Evolutionary conservation across 768 basidiomycete genomes (phyloP), one percentile per base, ranked within the genome.

Genomic region (Xerocomellus dryophilus): DNA sequence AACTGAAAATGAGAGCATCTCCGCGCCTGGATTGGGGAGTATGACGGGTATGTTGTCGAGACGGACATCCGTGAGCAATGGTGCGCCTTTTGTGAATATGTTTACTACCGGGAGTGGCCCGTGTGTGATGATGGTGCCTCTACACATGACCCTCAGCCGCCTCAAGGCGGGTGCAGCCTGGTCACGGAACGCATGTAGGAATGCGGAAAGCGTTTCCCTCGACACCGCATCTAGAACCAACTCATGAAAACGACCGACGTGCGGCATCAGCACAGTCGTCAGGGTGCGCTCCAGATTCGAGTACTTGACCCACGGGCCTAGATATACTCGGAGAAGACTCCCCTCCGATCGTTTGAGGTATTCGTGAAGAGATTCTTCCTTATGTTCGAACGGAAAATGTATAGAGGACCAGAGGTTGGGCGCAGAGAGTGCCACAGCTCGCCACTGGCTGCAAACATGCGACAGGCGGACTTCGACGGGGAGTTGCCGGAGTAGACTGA

Each of bases 351-450:
- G 61, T 36, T 49, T 62, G 41, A 74, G 64, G 55, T 73, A 73
- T 57, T 69, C 66, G 12, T 47, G 31, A n/a, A 73, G 57, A 0
- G 65, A 64, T n/a, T 61, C 61, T 34, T 68, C 65, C 41, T 62
- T 64, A 47, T 59, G 68, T 21, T 65, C 66, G 50, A 68, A 65
- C 11, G 66, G 64, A 54, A 69, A 64, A 50, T 61, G 67, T 52
- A 73, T 66, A 15, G 61, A 62, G 17, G 71, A 70, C 74, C 71
- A 74, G 50, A 74, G 64, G 14, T 51, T 67, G 1, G 74, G 70
- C 6, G 62, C 60, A 20, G 66, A 55, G 36, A 75, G 67, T 15
- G 74, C 66, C 14, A 74, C 66, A 7, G 56, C 54, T 31, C 73
- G 68, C 74, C 74, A 73, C 38, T 65, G 67, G 35, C 56, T 61